Percentiles rank a stretch among this genome's conserved stretches.
These are phyloP conservation scores for Xylariales sp. DNA, from an alignment of 2,329 filamentous ascomycete genomes.

Conservation along the genomic window DNA sequence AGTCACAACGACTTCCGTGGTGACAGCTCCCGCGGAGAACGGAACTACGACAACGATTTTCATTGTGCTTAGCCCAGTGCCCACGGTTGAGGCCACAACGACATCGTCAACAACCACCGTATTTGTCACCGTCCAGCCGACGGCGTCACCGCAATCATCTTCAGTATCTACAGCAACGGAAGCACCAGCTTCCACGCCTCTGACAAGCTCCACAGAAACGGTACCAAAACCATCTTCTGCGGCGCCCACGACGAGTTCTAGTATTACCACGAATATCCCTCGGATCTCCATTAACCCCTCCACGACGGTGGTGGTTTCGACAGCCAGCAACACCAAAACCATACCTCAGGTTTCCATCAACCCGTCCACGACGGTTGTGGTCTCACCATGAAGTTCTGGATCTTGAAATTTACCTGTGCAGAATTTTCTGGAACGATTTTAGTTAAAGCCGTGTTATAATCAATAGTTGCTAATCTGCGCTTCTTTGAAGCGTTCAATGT, in stretches of 20 bases:
- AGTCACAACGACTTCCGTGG: not conserved
- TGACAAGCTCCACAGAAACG: too few relatives aligned
- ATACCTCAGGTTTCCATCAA: too few relatives aligned
- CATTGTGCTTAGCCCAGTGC: not conserved
- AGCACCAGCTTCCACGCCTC: too few relatives aligned
- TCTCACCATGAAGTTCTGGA: too few relatives aligned
- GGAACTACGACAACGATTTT: not conserved
- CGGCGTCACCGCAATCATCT: not conserved
- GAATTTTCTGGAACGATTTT: too few relatives aligned
- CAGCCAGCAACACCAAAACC: too few relatives aligned
- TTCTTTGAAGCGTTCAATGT: too few relatives aligned
- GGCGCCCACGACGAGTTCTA: not conserved
- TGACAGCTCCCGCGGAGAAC: not conserved
- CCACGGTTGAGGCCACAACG: not conserved
- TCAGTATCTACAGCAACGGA: not conserved
- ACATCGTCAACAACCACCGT: conserved; percentile 8
- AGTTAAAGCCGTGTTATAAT: too few relatives aligned
- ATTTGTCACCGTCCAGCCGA: conserved; percentile 5
- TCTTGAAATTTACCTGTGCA: too few relatives aligned
- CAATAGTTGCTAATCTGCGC: too few relatives aligned
- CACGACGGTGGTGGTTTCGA: conserved; percentile 7
- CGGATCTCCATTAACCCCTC: conserved; percentile 9
- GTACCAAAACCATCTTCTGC: too few relatives aligned
- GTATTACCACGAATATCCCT: conserved; percentile 4
- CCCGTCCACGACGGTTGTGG: too few relatives aligned